Conservation (phyloP, 2,329 filamentous ascomycete species). For the Drechslerella dactyloides region DNA sequence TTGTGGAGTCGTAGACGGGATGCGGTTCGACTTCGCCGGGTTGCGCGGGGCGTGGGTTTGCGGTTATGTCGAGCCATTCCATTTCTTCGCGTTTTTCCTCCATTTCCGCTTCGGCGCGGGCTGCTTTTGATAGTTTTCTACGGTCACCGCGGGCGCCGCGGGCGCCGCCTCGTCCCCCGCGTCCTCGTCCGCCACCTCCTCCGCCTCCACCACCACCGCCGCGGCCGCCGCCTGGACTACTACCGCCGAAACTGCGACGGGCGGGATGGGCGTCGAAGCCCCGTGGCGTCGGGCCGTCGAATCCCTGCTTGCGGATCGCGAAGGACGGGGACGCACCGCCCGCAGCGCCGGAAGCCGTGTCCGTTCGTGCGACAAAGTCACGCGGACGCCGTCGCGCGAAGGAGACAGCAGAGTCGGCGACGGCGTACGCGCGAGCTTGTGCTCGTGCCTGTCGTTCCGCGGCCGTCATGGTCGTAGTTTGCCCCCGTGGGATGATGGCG, state of each 20-base stretch:
- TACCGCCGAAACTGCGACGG: neutral
- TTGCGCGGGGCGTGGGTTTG: conserved; percentile 9
- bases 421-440: conserved; percentile 5
- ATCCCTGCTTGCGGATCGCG: neutral
- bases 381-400: neutral
- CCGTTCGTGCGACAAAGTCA: neutral
- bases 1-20: conserved; percentile 34
- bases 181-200: neutral
- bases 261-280: neutral
- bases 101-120: neutral
- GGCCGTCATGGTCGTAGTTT: neutral
- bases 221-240: neutral
- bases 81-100: conserved; percentile 3
- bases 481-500: no score
- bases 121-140: neutral
- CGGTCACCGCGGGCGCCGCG: neutral
- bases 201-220: conserved; percentile 14
- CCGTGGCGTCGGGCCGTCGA: neutral
- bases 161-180: neutral
- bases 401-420: neutral
- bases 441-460: conserved; percentile 19
- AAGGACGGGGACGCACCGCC: neutral
- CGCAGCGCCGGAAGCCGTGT: neutral
- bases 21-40: conserved; percentile 29
- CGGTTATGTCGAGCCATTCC: conserved; percentile 18